A percentile compares a stretch with the other conserved stretches of the same genome.
Evolutionary conservation across 345 rosid genomes (phyloP).

Genomic region (Schrenkiella parvula): DNA sequence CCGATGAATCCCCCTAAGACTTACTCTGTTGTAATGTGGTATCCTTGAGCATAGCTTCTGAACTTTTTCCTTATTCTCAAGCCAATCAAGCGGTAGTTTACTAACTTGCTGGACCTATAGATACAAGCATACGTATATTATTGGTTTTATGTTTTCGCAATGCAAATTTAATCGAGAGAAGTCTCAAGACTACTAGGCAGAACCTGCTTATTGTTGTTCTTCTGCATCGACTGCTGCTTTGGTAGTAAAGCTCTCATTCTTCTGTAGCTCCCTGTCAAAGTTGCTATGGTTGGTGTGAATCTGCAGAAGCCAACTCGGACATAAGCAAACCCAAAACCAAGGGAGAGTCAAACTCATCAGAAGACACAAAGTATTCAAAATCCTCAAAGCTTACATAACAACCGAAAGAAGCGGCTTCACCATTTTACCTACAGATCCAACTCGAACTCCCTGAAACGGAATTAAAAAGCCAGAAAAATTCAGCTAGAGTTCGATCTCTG

Average conservation of each 20-base stretch:
- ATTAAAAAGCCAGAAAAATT: slow-evolving; percentile 11
- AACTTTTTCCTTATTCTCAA: slow-evolving; percentile 52
- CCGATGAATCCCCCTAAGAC: neutral
- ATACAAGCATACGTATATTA: neutral
- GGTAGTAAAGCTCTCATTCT: slow-evolving; percentile 67
- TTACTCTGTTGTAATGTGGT: slow-evolving; percentile 71
- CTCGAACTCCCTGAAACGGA: slow-evolving; percentile 43
- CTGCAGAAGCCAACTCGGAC: slow-evolving; percentile 34
- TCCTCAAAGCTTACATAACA: slow-evolving; percentile 51
- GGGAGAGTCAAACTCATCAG: neutral
- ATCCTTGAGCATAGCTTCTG: slow-evolving; percentile 56
- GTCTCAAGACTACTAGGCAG: slow-evolving; percentile 6
- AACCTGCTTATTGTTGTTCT: slow-evolving; percentile 57
- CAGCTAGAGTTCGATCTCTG: neutral
- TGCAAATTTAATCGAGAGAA: neutral
- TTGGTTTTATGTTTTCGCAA: neutral
- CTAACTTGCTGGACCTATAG: slow-evolving; percentile 56
- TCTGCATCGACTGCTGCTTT: slow-evolving; percentile 70
- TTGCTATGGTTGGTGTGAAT: slow-evolving; percentile 72
- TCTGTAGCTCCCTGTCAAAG: slow-evolving; percentile 83
- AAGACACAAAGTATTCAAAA: neutral
- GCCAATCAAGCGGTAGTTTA: slow-evolving; percentile 67
- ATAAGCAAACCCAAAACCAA: neutral
- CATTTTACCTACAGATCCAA: slow-evolving; percentile 40
- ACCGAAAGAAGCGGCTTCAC: slow-evolving; percentile 61